These are phyloP conservation scores for Aureobasidium namibiae DNA, from an alignment of 2,329 filamentous ascomycete species.

Conservation along the genomic window DNA sequence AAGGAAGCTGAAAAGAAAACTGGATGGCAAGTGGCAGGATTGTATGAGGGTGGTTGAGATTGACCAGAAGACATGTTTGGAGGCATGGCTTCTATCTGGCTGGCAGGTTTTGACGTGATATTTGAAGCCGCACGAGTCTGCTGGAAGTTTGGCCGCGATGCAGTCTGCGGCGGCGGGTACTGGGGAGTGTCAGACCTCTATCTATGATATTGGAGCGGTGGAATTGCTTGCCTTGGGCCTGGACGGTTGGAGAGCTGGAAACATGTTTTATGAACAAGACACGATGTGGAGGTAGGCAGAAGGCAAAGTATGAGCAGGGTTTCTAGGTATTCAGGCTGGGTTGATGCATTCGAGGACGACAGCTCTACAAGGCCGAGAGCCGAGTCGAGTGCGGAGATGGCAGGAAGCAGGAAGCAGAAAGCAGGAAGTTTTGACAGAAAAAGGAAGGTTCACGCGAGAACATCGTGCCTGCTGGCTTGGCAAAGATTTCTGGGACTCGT, in stretches of 20 bases:
- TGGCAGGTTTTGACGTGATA: constrained; percentile 27
- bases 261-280: constrained; percentile 22
- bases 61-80: constrained; percentile 17
- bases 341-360: neutral
- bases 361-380: neutral
- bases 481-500: neutral
- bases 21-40: constrained; percentile 58
- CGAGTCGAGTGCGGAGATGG: neutral
- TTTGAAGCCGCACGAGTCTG: constrained; percentile 21
- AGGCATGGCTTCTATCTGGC: constrained; percentile 45
- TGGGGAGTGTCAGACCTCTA: neutral
- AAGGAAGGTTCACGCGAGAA: constrained; percentile 1
- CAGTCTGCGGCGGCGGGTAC: neutral
- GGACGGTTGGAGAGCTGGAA: constrained; percentile 31
- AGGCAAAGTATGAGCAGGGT: no score
- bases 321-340: neutral
- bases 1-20: constrained; percentile 66
- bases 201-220: neutral
- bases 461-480: neutral
- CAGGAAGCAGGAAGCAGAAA: no score
- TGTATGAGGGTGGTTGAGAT: constrained; percentile 28
- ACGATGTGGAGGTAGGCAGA: no score
- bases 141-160: constrained; percentile 21
- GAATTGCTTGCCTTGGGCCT: constrained; percentile 30
- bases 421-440: neutral